phyloP scores from a whole-genome alignment of 164 flowering plant genomes.

The Vitis amurensis region DNA sequence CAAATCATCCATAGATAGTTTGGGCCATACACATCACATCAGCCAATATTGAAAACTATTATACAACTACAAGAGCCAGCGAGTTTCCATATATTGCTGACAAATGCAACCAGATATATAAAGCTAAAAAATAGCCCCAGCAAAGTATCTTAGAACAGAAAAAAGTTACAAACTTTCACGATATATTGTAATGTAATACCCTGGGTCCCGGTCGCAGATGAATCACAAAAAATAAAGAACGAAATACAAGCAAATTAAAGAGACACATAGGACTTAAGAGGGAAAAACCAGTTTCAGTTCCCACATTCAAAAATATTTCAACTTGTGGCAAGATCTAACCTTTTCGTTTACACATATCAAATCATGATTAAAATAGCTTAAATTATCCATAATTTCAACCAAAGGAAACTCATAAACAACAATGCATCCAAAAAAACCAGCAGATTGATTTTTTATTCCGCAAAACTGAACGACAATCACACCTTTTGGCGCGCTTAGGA shows the following conservation, averaged over 20 bases:
- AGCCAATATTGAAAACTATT: no score
- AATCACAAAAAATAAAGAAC: no score
- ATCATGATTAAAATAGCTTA: not conserved
- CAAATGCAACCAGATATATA: not conserved
- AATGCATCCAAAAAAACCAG: not conserved
- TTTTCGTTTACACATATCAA: not conserved
- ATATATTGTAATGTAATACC: no score
- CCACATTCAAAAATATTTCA: not conserved
- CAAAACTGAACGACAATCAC: not conserved
- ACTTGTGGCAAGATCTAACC: no score
- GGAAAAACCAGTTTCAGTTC: not conserved
- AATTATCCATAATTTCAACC: not conserved
- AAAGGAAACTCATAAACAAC: not conserved
- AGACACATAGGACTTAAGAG: no score
- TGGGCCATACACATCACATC: no score
- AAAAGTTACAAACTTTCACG: no score
- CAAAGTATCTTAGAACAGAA: not conserved
- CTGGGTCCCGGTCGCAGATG: no score
- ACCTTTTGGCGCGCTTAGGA: constrained; percentile 53
- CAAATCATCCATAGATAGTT: no score
- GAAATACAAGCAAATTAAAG: no score
- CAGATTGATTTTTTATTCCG: not conserved
- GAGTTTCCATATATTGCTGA: not conserved
- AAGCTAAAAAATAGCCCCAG: not conserved
- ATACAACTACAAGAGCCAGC: no score